phyloP scores from a whole-genome alignment of 2,329 filamentous ascomycete genomes.

The Fusarium irregulare region DNA sequence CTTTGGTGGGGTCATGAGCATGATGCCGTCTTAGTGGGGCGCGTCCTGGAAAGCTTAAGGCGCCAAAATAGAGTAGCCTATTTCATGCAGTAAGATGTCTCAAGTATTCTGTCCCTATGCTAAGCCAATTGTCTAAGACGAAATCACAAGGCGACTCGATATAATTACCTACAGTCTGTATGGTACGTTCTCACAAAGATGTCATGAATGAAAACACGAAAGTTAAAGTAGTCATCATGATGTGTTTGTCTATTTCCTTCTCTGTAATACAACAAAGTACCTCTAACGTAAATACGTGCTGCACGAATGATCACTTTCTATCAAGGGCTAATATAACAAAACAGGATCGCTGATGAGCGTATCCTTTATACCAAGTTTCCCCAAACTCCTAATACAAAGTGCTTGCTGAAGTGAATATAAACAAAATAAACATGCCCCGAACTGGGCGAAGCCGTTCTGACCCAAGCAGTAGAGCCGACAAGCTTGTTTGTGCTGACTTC shows the following conservation, averaged over 20 bases:
- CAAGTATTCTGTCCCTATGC: too few species aligned
- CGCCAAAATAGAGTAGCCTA: background rate
- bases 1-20: slow-evolving; percentile 44
- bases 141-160: background rate
- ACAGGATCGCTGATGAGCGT: background rate
- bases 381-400: background rate
- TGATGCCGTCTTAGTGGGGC: background rate
- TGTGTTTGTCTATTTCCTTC: too few species aligned
- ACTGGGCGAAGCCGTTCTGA: too few species aligned
- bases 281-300: background rate
- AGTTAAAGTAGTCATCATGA: too few species aligned
- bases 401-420: background rate
- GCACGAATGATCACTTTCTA: background rate
- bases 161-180: background rate
- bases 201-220: too few species aligned
- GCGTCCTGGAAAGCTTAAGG: background rate
- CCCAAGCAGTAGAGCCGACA: too few species aligned
- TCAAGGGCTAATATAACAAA: background rate
- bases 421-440: too few species aligned
- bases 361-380: background rate
- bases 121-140: background rate
- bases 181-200: background rate
- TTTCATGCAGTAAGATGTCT: fast-evolving
- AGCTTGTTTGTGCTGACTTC: too few species aligned
- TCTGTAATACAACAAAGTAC: background rate